Conservation (phyloP, 108 stramenopile genomes). For the Pseudonitzschia pungens region DNA sequence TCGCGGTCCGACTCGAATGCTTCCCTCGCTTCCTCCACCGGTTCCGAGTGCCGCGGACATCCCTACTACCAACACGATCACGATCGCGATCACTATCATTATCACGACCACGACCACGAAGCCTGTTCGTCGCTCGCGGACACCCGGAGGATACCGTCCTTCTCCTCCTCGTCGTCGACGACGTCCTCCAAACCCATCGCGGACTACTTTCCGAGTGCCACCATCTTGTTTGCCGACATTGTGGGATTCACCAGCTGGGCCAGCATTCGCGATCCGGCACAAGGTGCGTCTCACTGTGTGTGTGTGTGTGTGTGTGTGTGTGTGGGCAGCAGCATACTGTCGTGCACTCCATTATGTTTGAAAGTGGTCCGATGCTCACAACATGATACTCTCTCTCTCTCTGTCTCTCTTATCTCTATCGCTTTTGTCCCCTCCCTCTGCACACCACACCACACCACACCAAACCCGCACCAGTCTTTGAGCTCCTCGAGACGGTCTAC, state of each 20-base stretch:
- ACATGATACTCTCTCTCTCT: no score
- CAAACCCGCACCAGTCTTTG: neutral
- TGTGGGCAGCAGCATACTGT: no score
- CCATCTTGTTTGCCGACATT: slow-evolving; percentile 21
- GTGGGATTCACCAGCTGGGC: slow-evolving; percentile 17
- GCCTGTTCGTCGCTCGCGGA: neutral
- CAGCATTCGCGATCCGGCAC: slow-evolving; percentile 17
- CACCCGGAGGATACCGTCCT: neutral
- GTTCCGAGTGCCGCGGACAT: neutral
- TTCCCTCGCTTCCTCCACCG: neutral
- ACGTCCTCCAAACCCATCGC: slow-evolving; percentile 13
- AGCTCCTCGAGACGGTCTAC: slow-evolving; percentile 28
- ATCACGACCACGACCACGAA: neutral
- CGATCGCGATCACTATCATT: neutral
- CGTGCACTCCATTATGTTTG: no score
- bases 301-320: neutral
- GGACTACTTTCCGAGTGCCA: slow-evolving; percentile 20
- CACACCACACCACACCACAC: neutral
- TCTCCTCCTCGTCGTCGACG: no score
- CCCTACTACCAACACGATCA: neutral
- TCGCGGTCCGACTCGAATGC: no score
- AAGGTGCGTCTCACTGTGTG: neutral
- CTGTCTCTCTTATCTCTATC: no score
- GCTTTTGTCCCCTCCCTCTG: no score
- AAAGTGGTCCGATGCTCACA: no score